Evolutionary conservation across 2,329 filamentous ascomycete species (phyloP), one percentile per base, ranked within the genome.

Genomic region (Colletotrichum sp.): DNA sequence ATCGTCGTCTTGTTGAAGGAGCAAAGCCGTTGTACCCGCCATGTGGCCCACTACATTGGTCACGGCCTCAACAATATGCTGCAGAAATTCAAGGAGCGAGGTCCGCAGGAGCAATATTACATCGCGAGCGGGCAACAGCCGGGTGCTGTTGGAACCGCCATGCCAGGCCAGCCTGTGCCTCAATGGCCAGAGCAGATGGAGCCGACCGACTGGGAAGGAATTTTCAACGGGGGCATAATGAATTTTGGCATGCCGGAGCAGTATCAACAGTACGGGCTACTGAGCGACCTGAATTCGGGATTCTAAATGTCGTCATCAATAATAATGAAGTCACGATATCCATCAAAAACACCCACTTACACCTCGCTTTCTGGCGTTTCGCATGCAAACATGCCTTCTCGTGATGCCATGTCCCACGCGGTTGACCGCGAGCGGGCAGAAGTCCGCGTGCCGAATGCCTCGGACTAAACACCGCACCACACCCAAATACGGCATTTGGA

Each of bases 41-140:
- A 83, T 44, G 79, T 83, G 3, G 80, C 80, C 1, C 79, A 82
- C 65, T 82, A 82, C 70, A 77, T 83, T 11, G 82, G 80, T 4
- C 75, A 76, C 8, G 82, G 82, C 0, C 80, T 83, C n/a, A 71
- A 77, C 64, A 78, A 75, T 32, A 83, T 83, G 81, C 79, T 83
- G 12, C 74, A 78, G 15, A 83, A 80, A 69, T 79, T 83, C 59
- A 82, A 80, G 68, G 77, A 79, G 16, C 34, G 74, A 1, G 78
- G 79, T 15, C 57, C 69, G 12, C 77, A 79, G 55, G 65, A 68
- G 27, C 68, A 68, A 34, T 70, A 65, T 7, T 67, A 64, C 16
- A 15, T 57, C 6, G 48, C 48, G 25, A 55, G 69, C 15, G 11
- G 63, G 12, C 44, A 52, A 52, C 55, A 68, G 39, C 52, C 69